Evolutionary conservation across 1,139 yeast genomes (phyloP).

Genomic region (Geotrichum candidum): DNA sequence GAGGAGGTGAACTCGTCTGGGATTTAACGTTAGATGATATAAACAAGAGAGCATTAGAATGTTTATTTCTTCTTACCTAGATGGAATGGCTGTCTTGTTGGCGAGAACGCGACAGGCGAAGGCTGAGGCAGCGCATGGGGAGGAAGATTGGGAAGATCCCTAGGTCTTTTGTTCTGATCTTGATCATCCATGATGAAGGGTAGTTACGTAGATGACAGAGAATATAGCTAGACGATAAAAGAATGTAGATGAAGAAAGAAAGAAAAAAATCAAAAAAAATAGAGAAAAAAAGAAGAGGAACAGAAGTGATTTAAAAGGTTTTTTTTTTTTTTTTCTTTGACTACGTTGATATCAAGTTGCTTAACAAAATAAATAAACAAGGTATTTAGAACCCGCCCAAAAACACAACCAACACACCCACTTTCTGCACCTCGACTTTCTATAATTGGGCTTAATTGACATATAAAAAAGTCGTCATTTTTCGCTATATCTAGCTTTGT

Average conservation of each 20-base stretch:
- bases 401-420: not conserved
- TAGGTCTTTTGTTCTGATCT: not conserved
- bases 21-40: not conserved
- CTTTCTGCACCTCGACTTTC: not conserved
- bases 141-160: constrained; percentile 11
- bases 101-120: constrained; percentile 22
- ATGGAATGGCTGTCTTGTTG: constrained; percentile 24
- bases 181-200: constrained; percentile 7
- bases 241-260: not conserved
- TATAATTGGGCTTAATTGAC: not conserved
- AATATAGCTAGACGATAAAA: not conserved
- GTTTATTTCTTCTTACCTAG: constrained; percentile 20
- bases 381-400: not conserved
- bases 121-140: constrained; percentile 14
- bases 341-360: not conserved
- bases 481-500: not conserved
- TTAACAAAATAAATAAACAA: not conserved
- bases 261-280: not conserved
- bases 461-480: not conserved
- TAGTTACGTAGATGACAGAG: no score
- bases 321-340: not conserved
- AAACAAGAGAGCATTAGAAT: not conserved
- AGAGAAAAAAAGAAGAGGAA: not conserved
- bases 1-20: constrained; percentile 5
- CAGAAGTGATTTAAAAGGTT: not conserved